Conservation (phyloP, 2,329 filamentous ascomycete genomes). For the Colletotrichum simmondsii region DNA sequence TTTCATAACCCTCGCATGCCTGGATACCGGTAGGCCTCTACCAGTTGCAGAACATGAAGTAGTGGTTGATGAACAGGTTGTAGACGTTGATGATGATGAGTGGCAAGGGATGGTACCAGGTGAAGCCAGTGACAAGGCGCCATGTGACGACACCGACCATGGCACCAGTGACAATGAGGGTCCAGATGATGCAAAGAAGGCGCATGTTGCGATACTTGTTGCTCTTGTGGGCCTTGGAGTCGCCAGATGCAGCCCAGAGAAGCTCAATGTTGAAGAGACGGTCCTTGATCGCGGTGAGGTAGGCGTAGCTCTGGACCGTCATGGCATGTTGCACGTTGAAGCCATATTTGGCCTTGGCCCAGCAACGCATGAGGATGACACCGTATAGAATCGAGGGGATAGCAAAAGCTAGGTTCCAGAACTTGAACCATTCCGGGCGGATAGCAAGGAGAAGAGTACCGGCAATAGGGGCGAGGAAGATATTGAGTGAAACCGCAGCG, state of each 20-base stretch:
- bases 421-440: conserved; percentile 53
- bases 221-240: conserved; percentile 52
- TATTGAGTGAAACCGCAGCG: conserved; percentile 50
- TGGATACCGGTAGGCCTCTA: not conserved
- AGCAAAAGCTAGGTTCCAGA: conserved; percentile 56
- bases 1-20: not conserved
- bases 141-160: conserved; percentile 48
- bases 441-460: conserved; percentile 52
- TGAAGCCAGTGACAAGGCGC: conserved; percentile 45
- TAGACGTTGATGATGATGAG: conserved; percentile 50
- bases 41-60: conserved; percentile 49
- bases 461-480: conserved; percentile 53
- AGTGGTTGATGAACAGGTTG: conserved; percentile 51
- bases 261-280: conserved; percentile 50
- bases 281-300: conserved; percentile 54
- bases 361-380: conserved; percentile 50
- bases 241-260: conserved; percentile 51
- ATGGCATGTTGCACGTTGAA: conserved; percentile 55
- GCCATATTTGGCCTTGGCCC: conserved; percentile 52
- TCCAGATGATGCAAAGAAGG: conserved; percentile 51
- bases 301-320: conserved; percentile 54
- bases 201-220: conserved; percentile 57
- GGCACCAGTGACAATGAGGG: conserved; percentile 43
- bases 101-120: conserved; percentile 52
- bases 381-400: conserved; percentile 52